phyloP scores from a whole-genome alignment of 352 stramenopile genomes.

The Globisporangium camurandrum region DNA sequence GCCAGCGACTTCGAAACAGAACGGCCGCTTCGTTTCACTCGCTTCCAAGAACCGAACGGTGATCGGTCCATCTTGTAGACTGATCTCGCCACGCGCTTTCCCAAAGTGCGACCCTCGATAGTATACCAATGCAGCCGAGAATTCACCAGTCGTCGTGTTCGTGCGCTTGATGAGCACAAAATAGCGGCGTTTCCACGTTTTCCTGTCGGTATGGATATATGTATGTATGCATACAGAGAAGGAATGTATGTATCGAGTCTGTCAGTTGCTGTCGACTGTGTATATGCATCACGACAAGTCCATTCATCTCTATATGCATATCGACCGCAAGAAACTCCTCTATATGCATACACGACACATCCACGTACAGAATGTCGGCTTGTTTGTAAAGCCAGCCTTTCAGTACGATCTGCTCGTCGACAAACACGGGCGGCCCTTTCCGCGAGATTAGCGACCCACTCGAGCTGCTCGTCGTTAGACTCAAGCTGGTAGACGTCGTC shows the following conservation, averaged over 20 bases:
- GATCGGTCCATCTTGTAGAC: slow-evolving; percentile 58
- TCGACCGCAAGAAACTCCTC: too few species aligned
- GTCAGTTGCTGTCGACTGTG: too few species aligned
- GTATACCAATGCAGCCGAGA: slow-evolving; percentile 72
- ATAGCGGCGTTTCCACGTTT: slow-evolving; percentile 84
- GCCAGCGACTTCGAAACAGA: slow-evolving; percentile 76
- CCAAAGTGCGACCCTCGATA: slow-evolving; percentile 82
- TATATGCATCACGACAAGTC: too few species aligned
- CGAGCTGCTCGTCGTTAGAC: slow-evolving; percentile 12
- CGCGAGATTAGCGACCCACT: slow-evolving; percentile 35
- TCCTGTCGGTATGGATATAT: slow-evolving; percentile 21
- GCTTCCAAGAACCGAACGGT: slow-evolving; percentile 73
- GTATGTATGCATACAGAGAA: slow-evolving; percentile 15
- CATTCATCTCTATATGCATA: too few species aligned
- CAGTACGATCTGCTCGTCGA: slow-evolving; percentile 41
- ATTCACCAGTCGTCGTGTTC: slow-evolving; percentile 57
- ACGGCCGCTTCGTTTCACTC: slow-evolving; percentile 69
- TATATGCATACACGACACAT: background rate
- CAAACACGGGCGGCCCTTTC: slow-evolving; percentile 21
- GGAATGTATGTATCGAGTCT: too few species aligned
- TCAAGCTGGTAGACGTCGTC: too few species aligned
- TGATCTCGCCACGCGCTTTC: slow-evolving; percentile 72
- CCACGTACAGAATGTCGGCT: slow-evolving; percentile 43
- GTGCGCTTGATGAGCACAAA: slow-evolving; percentile 82
- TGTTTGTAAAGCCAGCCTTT: slow-evolving; percentile 56